Percentiles rank a stretch among this genome's conserved stretches.
Conservation (phyloP, 352 stramenopile genomes). For the Phytophthora citrophthora region DNA sequence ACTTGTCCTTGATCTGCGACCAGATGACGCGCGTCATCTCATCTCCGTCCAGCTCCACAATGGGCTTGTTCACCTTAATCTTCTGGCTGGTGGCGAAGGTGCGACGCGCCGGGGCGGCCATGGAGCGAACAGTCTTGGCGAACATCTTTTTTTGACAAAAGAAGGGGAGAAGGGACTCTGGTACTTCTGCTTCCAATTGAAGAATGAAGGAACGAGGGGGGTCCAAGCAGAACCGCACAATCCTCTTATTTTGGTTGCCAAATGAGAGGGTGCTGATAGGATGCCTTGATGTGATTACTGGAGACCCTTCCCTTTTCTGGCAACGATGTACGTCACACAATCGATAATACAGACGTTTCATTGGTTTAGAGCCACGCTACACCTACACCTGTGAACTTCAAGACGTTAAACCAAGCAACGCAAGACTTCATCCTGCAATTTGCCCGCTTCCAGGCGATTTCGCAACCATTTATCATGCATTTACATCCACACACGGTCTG, state of each 20-base stretch:
- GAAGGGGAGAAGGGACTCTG: neutral
- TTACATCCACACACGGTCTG: slow-evolving; percentile 34
- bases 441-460: slow-evolving; percentile 3
- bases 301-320: slow-evolving; percentile 8
- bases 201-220: slow-evolving; percentile 25
- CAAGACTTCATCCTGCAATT: neutral
- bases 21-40: slow-evolving; percentile 84
- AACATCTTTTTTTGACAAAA: slow-evolving; percentile 36
- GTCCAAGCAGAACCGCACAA: slow-evolving; percentile 17
- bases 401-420: slow-evolving; percentile 12
- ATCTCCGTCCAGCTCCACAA: slow-evolving; percentile 82
- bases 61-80: slow-evolving; percentile 77
- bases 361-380: slow-evolving; percentile 5
- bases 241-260: slow-evolving; percentile 5
- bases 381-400: slow-evolving; percentile 12
- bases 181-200: slow-evolving; percentile 44
- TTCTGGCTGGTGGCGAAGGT: slow-evolving; percentile 59
- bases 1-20: slow-evolving; percentile 71
- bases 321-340: slow-evolving; percentile 31
- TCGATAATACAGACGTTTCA: neutral
- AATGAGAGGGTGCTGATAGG: slow-evolving; percentile 1
- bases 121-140: slow-evolving; percentile 57
- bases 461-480: slow-evolving; percentile 32
- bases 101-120: slow-evolving; percentile 37
- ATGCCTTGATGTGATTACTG: slow-evolving; percentile 1